Evolutionary conservation across 345 rosid species (phyloP).

Genomic region (Brassica incana): DNA sequence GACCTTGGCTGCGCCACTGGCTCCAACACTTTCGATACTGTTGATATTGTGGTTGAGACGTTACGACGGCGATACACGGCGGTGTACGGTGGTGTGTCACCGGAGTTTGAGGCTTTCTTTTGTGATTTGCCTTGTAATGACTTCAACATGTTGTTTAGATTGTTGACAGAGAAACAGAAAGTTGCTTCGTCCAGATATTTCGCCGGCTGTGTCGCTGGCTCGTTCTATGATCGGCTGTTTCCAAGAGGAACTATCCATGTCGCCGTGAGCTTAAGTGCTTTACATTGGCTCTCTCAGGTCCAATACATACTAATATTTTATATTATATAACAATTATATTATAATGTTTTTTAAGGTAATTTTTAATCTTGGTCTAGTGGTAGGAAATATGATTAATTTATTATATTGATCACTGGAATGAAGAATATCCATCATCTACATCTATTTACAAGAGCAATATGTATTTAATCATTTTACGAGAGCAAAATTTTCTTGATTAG

Average conservation of each 20-base stretch:
- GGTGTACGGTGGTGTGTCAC: slow-evolving; percentile 37
- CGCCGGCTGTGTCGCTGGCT: slow-evolving; percentile 60
- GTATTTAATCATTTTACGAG: neutral
- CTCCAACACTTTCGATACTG: slow-evolving; percentile 48
- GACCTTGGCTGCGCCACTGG: slow-evolving; percentile 69
- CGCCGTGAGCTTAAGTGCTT: slow-evolving; percentile 60
- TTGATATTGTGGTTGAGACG: slow-evolving; percentile 47
- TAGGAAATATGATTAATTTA: neutral
- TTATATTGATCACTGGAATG: neutral
- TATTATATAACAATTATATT: neutral
- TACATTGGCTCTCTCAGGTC: slow-evolving; percentile 72
- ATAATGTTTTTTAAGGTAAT: neutral
- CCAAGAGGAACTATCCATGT: slow-evolving; percentile 53
- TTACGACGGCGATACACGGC: slow-evolving; percentile 38
- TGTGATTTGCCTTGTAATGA: slow-evolving; percentile 63
- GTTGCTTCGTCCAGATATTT: slow-evolving; percentile 30
- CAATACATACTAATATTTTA: neutral
- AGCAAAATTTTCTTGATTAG: neutral
- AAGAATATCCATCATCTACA: neutral
- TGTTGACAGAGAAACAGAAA: slow-evolving; percentile 27
- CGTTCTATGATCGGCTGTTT: slow-evolving; percentile 57
- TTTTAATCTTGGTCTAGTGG: neutral
- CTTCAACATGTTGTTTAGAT: slow-evolving; percentile 51
- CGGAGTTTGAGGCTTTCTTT: slow-evolving; percentile 61
- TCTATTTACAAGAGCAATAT: neutral